Conservation (phyloP, 768 basidiomycete genomes). For the Mycena leptocephala region DNA sequence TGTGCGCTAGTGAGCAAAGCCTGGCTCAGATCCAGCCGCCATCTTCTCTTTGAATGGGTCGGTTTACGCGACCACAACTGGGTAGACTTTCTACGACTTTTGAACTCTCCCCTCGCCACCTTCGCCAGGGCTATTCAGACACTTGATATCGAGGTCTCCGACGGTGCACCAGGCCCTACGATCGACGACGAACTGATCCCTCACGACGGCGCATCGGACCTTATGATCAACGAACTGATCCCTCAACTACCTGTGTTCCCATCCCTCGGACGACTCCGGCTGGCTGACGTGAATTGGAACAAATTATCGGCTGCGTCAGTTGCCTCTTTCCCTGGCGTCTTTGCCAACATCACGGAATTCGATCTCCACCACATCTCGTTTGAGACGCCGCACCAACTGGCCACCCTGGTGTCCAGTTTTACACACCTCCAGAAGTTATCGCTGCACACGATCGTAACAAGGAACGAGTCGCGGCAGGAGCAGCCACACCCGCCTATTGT, state of each 20-base stretch:
- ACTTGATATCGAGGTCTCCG: background rate
- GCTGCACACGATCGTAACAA: background rate
- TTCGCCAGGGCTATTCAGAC: background rate
- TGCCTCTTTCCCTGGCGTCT: background rate
- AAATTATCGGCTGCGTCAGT: too few species aligned
- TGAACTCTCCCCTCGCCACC: background rate
- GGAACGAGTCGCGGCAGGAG: background rate
- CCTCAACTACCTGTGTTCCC: background rate
- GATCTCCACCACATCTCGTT: background rate
- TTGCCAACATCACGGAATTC: background rate
- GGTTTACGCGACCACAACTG: background rate
- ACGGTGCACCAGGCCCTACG: background rate
- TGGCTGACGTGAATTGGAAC: background rate
- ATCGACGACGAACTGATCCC: too few species aligned
- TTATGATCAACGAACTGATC: background rate
- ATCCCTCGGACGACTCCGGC: background rate
- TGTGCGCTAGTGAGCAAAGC: constrained; percentile 1
- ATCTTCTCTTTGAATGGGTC: background rate
- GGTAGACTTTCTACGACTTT: background rate
- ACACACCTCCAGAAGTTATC: background rate
- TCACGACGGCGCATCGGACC: too few species aligned
- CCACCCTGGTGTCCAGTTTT: background rate
- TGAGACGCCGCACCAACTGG: background rate
- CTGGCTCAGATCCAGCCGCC: background rate
- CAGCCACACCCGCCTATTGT: background rate